These are phyloP conservation scores for Boletus reticuloceps DNA, from an alignment of 768 basidiomycete species.

Conservation along the genomic window DNA sequence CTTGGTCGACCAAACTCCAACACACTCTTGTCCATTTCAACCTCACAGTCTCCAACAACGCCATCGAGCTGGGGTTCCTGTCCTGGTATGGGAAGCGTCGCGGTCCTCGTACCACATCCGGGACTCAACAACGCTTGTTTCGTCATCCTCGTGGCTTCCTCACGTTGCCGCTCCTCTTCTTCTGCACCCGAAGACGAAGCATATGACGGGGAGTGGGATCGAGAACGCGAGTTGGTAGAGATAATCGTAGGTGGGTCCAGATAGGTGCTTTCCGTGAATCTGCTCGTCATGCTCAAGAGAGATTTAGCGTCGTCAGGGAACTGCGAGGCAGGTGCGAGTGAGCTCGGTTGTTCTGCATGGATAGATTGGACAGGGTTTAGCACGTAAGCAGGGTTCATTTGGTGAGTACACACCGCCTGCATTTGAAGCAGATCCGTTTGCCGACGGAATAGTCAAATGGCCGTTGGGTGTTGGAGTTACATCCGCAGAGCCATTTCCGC, in stretches of 20 bases:
- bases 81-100: constrained; percentile 33
- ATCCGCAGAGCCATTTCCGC: not conserved
- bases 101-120: constrained; percentile 21
- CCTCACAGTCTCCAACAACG: not conserved
- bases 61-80: constrained; percentile 2
- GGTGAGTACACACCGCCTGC: constrained; percentile 23
- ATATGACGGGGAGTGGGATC: constrained; percentile 18
- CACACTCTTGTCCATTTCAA: constrained; percentile 72
- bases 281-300: constrained; percentile 28
- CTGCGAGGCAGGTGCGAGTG: constrained; percentile 16
- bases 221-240: constrained; percentile 15
- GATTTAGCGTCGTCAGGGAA: constrained; percentile 27
- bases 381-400: not conserved
- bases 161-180: constrained; percentile 22
- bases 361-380: constrained; percentile 9
- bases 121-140: constrained; percentile 23
- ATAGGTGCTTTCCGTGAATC: constrained; percentile 27
- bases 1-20: constrained; percentile 72
- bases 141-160: constrained; percentile 21
- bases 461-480: not conserved
- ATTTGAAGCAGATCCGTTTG: constrained; percentile 6
- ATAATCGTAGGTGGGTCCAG: constrained; percentile 22
- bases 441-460: constrained; percentile 3
- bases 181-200: constrained; percentile 18
- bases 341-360: constrained; percentile 14